Conservation (phyloP, 768 basidiomycete genomes). For the Rhizopogon rudus region DNA sequence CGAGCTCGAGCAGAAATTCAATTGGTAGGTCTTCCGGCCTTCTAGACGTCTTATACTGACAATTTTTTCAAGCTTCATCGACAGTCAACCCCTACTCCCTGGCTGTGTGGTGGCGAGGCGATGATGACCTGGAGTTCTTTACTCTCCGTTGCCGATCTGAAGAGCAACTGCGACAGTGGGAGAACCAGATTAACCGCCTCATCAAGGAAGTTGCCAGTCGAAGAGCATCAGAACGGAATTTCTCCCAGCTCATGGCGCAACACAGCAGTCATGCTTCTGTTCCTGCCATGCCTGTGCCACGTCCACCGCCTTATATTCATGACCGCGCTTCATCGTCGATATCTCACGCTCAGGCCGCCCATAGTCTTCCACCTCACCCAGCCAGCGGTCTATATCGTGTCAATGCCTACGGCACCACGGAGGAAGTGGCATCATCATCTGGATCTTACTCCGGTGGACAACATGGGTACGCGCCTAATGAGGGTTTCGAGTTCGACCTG, state of each 20-base stretch:
- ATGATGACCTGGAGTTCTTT: conserved; percentile 90
- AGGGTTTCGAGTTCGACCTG: conserved; percentile 68
- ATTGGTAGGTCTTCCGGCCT: conserved; percentile 43
- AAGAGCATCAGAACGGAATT: conserved; percentile 59
- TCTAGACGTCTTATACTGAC: not conserved
- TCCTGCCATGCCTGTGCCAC: conserved; percentile 31
- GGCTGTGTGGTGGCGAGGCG: conserved; percentile 92
- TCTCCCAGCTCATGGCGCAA: conserved; percentile 42
- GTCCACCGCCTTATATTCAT: conserved; percentile 29
- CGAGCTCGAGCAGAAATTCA: conserved; percentile 51
- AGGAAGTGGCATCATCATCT: conserved; percentile 30
- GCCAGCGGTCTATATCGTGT: conserved; percentile 30
- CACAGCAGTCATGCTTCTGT: conserved; percentile 36
- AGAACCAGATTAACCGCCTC: conserved; percentile 80
- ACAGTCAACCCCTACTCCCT: conserved; percentile 66
- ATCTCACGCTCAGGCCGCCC: conserved; percentile 25
- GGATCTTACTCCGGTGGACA: conserved; percentile 23
- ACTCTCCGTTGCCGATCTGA: conserved; percentile 90
- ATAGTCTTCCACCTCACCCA: conserved; percentile 28
- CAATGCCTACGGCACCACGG: conserved; percentile 31
- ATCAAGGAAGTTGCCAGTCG: conserved; percentile 74
- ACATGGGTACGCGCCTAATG: conserved; percentile 45
- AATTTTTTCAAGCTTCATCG: conserved; percentile 34
- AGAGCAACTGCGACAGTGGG: conserved; percentile 92
- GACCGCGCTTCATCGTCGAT: conserved; percentile 32